These are phyloP conservation scores for Xenosphaeropsis pyriputrescens DNA, from an alignment of 2,329 filamentous ascomycete genomes.

Conservation along the genomic window DNA sequence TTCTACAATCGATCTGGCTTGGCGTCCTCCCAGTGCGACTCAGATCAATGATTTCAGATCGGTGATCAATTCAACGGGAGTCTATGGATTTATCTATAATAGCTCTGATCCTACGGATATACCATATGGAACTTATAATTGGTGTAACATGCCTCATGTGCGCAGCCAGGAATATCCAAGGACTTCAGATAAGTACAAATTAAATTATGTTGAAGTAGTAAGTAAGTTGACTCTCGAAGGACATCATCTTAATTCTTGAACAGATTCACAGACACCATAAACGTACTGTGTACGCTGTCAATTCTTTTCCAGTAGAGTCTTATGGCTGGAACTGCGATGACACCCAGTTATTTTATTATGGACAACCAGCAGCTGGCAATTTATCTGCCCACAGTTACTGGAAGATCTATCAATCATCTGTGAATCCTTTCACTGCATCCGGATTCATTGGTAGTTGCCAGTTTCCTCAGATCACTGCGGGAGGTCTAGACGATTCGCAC, in stretches of 20 bases:
- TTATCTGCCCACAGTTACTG: conserved; percentile 45
- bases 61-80: conserved; percentile 42
- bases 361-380: conserved; percentile 36
- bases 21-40: conserved; percentile 41
- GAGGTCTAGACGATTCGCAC: conserved; percentile 59
- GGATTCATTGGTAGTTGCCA: conserved; percentile 64
- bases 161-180: conserved; percentile 47
- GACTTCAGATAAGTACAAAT: conserved; percentile 37
- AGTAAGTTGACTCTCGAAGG: conserved; percentile 12
- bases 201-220: conserved; percentile 65
- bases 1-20: conserved; percentile 19
- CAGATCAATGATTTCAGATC: conserved; percentile 44
- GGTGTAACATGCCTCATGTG: conserved; percentile 83
- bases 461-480: conserved; percentile 66
- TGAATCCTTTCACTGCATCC: conserved; percentile 50
- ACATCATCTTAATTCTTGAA: conserved; percentile 1
- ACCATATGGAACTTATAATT: conserved; percentile 57
- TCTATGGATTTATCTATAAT: conserved; percentile 64
- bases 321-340: conserved; percentile 59
- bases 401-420: conserved; percentile 41
- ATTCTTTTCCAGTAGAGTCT: conserved; percentile 57
- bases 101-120: conserved; percentile 40
- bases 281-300: conserved; percentile 61
- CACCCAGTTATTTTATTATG: conserved; percentile 55
- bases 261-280: conserved; percentile 67